Base-by-base conservation (phyloP, 2,329 filamentous ascomycete species). In the Fusarium chaquense region DNA sequence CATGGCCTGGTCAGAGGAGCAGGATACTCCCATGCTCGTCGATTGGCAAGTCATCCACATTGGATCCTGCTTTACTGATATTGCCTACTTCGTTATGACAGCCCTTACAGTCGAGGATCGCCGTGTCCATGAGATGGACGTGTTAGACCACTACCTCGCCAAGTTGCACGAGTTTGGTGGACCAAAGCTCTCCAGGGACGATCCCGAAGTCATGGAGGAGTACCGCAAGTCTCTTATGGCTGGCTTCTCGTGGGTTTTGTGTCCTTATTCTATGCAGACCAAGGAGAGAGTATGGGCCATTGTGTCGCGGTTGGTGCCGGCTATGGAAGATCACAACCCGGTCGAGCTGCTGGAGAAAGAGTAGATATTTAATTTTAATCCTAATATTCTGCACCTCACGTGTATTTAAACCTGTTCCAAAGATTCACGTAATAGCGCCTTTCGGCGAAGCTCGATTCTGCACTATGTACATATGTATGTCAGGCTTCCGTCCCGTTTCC, bases 301-400 rank as follows among this genome's bases (percentile, higher is more conserved):
- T 11, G 51, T 63, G 7, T 40, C 58, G 18, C 50, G 62, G 6
- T 16, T 63, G 28, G 58, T 63, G 18, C 45, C 58, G 16, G 62
- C 62, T 20, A 63, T 65, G 50, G 58, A 58, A 26, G 62, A 63
- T 15, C 62, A 65, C 13, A 63, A 47, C 4, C 38, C 58, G 2
- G 40, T 63, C 3, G 58, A 51, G 15, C 20, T 65, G 6, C 28
- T 38, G 22, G 41, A 65, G 18, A 18, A 16, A 18, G 50, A 56
- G 13, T 55, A 40, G 20, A 40, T 26, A 26, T 40, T 11, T 51
- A 28, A 51, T 40, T 20, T 20, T 28, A 18, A 40, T 51, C n/a
- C 6, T 40, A 51, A 51, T 38, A 16, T 6, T 22, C 15, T 20
- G 16, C 9, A 32, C 26, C 7, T 46, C 7, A 18, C 26, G 26